Evolutionary conservation across 2,329 filamentous ascomycete genomes (phyloP).

Genomic region (Epichloe festucae): DNA sequence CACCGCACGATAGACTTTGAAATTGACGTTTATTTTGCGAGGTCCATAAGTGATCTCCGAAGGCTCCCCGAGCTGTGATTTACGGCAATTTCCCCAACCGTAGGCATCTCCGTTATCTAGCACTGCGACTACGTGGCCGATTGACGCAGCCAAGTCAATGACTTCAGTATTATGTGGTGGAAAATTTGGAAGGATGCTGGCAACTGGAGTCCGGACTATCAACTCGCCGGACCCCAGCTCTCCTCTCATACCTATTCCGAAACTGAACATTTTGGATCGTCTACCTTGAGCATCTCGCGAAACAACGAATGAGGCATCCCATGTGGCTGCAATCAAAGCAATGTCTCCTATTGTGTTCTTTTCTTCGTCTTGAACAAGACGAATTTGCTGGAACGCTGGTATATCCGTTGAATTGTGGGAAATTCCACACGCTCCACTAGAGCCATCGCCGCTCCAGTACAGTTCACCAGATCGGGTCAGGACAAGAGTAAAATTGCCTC

Average conservation of each 20-base stretch:
- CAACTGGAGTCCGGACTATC: slow-evolving; percentile 33
- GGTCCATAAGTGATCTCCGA: slow-evolving; percentile 43
- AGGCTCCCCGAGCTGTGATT: slow-evolving; percentile 64
- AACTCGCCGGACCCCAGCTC: slow-evolving; percentile 54
- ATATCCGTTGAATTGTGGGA: slow-evolving; percentile 14
- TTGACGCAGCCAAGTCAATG: slow-evolving; percentile 54
- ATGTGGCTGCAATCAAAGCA: slow-evolving; percentile 54
- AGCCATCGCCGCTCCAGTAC: slow-evolving; percentile 51
- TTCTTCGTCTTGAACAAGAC: slow-evolving; percentile 19
- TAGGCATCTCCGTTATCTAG: slow-evolving; percentile 65
- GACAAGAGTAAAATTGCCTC: slow-evolving; percentile 80
- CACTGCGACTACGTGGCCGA: slow-evolving; percentile 66
- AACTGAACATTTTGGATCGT: slow-evolving; percentile 42
- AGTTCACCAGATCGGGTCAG: slow-evolving; percentile 46
- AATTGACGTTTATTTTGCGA: slow-evolving; percentile 45
- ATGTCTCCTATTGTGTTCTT: slow-evolving; percentile 16
- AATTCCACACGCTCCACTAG: slow-evolving; percentile 41
- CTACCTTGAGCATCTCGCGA: slow-evolving; percentile 28
- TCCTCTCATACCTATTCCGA: slow-evolving; percentile 56
- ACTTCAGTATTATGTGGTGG: slow-evolving; percentile 48
- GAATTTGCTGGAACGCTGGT: slow-evolving; percentile 27
- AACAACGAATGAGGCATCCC: slow-evolving; percentile 60
- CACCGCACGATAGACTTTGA: slow-evolving; percentile 51
- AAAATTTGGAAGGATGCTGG: slow-evolving; percentile 44
- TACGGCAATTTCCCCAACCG: slow-evolving; percentile 80